Conservation (phyloP, 306 rosid species). For the Sechiopsis laciniata region DNA sequence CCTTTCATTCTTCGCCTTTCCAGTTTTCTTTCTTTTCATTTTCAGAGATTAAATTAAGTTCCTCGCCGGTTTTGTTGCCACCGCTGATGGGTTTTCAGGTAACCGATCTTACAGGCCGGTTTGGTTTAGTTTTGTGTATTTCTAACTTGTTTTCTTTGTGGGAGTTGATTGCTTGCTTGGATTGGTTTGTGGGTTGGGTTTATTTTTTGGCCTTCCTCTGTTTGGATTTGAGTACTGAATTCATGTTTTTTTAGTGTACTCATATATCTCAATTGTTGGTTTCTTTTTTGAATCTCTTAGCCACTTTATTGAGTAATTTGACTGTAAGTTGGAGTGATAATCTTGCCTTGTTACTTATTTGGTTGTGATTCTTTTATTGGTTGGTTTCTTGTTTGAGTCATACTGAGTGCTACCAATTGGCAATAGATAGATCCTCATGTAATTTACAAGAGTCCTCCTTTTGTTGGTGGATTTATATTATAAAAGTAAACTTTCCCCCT, state of each 20-base stretch:
- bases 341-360: background rate
- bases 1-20: background rate
- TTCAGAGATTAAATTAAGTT: background rate
- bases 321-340: background rate
- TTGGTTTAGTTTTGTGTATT: background rate
- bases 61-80: background rate
- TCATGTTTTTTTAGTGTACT: background rate
- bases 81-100: conserved; percentile 19
- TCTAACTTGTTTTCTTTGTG: background rate
- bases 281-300: background rate
- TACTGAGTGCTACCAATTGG: background rate
- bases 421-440: background rate
- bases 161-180: background rate
- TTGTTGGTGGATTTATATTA: background rate
- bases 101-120: background rate
- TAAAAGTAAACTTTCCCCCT: background rate
- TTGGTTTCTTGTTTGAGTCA: background rate
- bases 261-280: background rate
- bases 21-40: conserved; percentile 11
- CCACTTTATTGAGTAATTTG: background rate
- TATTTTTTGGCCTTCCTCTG: background rate
- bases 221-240: background rate
- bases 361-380: background rate
- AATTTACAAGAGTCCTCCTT: background rate
- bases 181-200: background rate